Base-by-base conservation (phyloP, 768 basidiomycete species). In the Lactarius trivialis region DNA sequence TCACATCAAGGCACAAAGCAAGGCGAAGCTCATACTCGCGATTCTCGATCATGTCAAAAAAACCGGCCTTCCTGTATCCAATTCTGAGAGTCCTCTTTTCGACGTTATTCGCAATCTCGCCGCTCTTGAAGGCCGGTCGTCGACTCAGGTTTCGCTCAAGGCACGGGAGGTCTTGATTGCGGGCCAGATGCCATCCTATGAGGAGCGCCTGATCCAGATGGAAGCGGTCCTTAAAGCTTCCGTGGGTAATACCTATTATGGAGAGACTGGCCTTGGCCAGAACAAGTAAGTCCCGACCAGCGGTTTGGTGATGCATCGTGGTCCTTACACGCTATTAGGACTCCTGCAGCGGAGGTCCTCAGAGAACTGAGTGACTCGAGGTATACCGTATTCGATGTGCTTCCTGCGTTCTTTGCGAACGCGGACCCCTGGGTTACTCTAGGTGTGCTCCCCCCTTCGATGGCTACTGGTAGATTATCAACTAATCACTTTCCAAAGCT, bases 141-240 rank as follows among this genome's bases (percentile, higher is more conserved):
- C 95, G n/a, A 91, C 85, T 33, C 80, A 87, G 59, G 95, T 98
- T 37, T 83, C 95, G 3, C 76, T 99, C 66, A 98, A 96, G 75
- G 97, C 97, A 45, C 90, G 97, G 51, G 97, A 99, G 77, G 97
- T 97, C 7, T 82, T 98, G 52, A 98, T 99, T 70, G 81, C 93
- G 34, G 92, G 91, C 52, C 93, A 96, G 73, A 89, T 99, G 84
- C 97, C 97, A 6, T 96, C 94, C 15, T 96, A 92, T 71, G 94
- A 98, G 70, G 97, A 98, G 73, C 89, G 97, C 61, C 79, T 87
- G 45, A 78, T 84, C 30, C 97, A 99, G 74, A 96, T 99, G 91
- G 95, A 97, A 77, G 80, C 86, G 30, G 88, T 99, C 57, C 81
- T 99, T 53, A 93, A 89, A 75, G 82, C 87, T 30, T 90, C 97